phyloP scores from a whole-genome alignment of 1,284 basidiomycete species.

The Schizophyllum amplum region DNA sequence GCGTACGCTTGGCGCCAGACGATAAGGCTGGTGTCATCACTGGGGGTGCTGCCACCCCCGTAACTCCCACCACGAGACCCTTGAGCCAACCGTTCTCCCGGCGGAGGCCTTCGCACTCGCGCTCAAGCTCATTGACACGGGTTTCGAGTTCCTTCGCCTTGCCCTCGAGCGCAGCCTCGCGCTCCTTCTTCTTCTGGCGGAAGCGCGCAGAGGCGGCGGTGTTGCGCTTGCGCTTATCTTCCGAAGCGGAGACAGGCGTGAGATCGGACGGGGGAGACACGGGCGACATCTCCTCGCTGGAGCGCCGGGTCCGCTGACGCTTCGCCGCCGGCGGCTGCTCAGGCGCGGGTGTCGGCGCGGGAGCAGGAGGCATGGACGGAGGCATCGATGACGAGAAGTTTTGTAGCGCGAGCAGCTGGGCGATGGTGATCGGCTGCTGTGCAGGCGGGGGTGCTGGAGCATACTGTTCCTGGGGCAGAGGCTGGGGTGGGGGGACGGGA shows the following conservation, averaged over 20 bases:
- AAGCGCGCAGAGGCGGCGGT: constrained; percentile 99
- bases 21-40: neutral
- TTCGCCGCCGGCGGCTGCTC: constrained; percentile 34
- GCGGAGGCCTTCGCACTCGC: constrained; percentile 85
- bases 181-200: constrained; percentile 97
- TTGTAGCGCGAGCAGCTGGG: constrained; percentile 57
- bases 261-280: constrained; percentile 27
- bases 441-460: constrained; percentile 7
- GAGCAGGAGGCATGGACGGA: constrained; percentile 14
- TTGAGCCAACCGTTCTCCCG: constrained; percentile 95
- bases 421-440: constrained; percentile 38
- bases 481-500: constrained; percentile 17
- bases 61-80: constrained; percentile 85
- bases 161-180: constrained; percentile 87
- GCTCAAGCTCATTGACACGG: constrained; percentile 76
- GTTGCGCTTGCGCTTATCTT: constrained; percentile 92
- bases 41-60: constrained; percentile 43
- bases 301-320: constrained; percentile 40
- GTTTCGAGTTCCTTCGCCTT: constrained; percentile 87
- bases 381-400: constrained; percentile 23
- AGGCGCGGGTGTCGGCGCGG: constrained; percentile 16
- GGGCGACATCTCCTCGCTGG: constrained; percentile 29
- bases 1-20: neutral
- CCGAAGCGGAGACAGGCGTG: constrained; percentile 39
- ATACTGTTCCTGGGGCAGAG: constrained; percentile 14